A percentile compares a stretch with the other conserved stretches of the same genome.
Conservation (phyloP, 805 yeast genomes). For the Tetrapisispora fleetii region DNA sequence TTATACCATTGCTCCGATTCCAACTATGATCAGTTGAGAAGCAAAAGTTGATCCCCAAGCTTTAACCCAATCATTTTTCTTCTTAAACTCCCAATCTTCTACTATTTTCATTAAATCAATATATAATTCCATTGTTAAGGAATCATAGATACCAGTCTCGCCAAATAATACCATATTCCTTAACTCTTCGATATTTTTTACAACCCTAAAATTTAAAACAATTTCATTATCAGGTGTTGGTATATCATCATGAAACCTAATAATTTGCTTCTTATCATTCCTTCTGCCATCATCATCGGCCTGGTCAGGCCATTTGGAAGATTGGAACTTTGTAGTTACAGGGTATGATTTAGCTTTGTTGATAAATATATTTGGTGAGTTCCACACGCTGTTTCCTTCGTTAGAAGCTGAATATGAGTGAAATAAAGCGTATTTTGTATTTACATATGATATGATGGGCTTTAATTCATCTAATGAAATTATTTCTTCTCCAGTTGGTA, state of each 20-base stretch:
- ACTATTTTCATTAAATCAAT: slow-evolving; percentile 47
- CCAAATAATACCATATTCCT: slow-evolving; percentile 29
- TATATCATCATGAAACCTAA: slow-evolving; percentile 30
- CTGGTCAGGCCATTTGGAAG: slow-evolving; percentile 15
- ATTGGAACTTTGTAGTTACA: slow-evolving; percentile 18
- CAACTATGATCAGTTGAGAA: slow-evolving; percentile 47
- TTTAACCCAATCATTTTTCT: slow-evolving; percentile 36
- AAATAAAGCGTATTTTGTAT: slow-evolving; percentile 4
- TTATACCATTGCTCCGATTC: slow-evolving; percentile 47
- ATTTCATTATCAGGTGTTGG: slow-evolving; percentile 18
- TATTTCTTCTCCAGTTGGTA: slow-evolving; percentile 47
- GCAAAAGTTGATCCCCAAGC: slow-evolving; percentile 53
- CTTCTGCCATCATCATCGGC: slow-evolving; percentile 10
- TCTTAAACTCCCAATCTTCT: slow-evolving; percentile 41
- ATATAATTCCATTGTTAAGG: slow-evolving; percentile 45
- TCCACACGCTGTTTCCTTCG: slow-evolving; percentile 15
- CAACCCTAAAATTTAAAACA: slow-evolving; percentile 34
- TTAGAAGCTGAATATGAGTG: slow-evolving; percentile 4
- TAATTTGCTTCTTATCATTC: slow-evolving; percentile 14
- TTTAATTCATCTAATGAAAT: slow-evolving; percentile 49
- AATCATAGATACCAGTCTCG: slow-evolving; percentile 40
- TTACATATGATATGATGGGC: slow-evolving; percentile 43
- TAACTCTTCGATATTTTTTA: slow-evolving; percentile 37
- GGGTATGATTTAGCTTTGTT: slow-evolving; percentile 23
- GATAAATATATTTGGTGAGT: slow-evolving; percentile 22